Evolutionary conservation across 75 land plant genomes (phyloP), one percentile per base, ranked within the genome.

Genomic region (Selaginella tamariscina): DNA sequence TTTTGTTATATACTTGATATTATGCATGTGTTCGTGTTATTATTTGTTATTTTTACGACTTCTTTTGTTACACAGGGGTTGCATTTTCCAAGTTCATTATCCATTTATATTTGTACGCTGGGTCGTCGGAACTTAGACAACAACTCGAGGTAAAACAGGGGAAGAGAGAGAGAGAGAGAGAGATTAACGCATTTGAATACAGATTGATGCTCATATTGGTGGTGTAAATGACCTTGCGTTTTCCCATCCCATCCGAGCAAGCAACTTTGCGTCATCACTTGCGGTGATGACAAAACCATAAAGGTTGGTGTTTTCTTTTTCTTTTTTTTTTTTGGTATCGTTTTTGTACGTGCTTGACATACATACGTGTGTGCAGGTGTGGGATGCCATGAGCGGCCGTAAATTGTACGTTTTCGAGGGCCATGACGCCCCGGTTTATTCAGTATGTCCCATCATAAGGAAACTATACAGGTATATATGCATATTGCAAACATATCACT

Each of bases 391-490:
- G 32, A 79, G 32, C 65, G 92, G 89, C 54, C 30, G 76, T 13
- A 83, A 64, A 29, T 82, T 77, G 55, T 83, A 82, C 67, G 81
- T 78, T 2, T 88, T 86, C 74, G 92, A 88, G 72, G 92, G 92
- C 49, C 92, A 88, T 56, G 92, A 85, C 57, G 89, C 92, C 31
- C 76, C 92, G 28, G 92, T 88, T 22, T 88, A 81, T 66, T 86
- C 92, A 32, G 82, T 88, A 27, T 88, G 92, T 65, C 92, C 92
- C 92, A 88, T 68, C 70, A 85, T 64, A 88, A 86, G 66, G 92
- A 88, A 70, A 88, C 81, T 31, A 83, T 88, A 56, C 92, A 88
- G 81, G 92, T 88, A 65, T 27, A 26, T 24, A n/a, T 67, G 15
- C 26, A 27, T 27, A 2, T n/a, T n/a, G n/a, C n/a, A n/a, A n/a